These are phyloP conservation scores for Boletus sensibilis DNA, from an alignment of 768 basidiomycete genomes.

Conservation along the genomic window DNA sequence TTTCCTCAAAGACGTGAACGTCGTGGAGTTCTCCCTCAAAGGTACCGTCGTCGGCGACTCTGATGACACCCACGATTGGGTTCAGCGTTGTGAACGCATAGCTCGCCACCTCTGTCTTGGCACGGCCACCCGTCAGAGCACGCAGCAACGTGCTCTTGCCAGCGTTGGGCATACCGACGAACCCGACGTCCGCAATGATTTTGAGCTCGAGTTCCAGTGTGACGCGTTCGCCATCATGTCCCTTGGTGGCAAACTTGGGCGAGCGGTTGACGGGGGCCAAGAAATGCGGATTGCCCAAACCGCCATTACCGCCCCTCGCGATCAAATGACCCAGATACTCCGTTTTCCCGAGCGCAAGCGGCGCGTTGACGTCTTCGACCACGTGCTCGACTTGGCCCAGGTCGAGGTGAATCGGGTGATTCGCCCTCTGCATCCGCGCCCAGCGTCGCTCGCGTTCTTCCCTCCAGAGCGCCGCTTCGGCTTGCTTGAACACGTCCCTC, in stretches of 20 bases:
- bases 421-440: conserved; percentile 42
- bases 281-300: conserved; percentile 89
- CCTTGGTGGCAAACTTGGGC: conserved; percentile 84
- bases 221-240: conserved; percentile 67
- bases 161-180: conserved; percentile 95
- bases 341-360: conserved; percentile 56
- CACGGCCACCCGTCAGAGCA: conserved; percentile 82
- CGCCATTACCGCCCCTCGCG: conserved; percentile 75
- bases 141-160: conserved; percentile 91
- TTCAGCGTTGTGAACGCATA: conserved; percentile 97
- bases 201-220: conserved; percentile 91
- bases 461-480: conserved; percentile 57
- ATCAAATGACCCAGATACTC: conserved; percentile 63
- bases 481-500: conserved; percentile 67
- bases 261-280: conserved; percentile 64
- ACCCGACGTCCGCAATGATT: conserved; percentile 88
- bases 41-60: conserved; percentile 75
- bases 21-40: conserved; percentile 61
- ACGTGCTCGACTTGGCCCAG: conserved; percentile 51
- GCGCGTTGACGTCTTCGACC: conserved; percentile 41
- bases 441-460: conserved; percentile 61
- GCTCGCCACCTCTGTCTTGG: conserved; percentile 80
- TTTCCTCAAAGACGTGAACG: conserved; percentile 63
- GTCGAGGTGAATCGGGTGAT: conserved; percentile 55
- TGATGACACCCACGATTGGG: conserved; percentile 88